Evolutionary conservation across 1,139 yeast species (phyloP).

Genomic region (Tardiomyces digboiensis): DNA sequence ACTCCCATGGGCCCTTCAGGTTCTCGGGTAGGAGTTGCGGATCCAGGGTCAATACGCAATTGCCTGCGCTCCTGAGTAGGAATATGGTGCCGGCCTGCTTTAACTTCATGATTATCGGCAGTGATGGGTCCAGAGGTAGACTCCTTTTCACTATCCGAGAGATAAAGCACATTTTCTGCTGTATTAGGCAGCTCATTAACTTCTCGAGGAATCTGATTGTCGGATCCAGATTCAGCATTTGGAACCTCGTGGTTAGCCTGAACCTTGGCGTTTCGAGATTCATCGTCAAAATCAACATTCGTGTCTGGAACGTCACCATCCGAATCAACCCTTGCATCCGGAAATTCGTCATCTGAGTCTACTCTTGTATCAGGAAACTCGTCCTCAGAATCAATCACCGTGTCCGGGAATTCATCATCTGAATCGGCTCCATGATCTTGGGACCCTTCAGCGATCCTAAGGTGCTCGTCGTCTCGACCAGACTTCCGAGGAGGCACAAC

Average conservation of each 20-base stretch:
- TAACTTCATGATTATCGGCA: too few species aligned
- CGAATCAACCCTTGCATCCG: background rate
- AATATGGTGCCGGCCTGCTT: slow-evolving; percentile 3
- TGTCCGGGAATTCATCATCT: slow-evolving; percentile 16
- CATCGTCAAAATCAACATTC: too few species aligned
- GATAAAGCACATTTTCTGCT: too few species aligned
- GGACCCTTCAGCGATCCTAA: slow-evolving; percentile 17
- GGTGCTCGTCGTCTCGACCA: slow-evolving; percentile 16
- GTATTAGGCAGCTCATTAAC: too few species aligned
- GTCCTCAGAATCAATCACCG: slow-evolving; percentile 14
- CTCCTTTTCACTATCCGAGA: too few species aligned
- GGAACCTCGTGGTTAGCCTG: too few species aligned
- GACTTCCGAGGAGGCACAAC: slow-evolving; percentile 42
- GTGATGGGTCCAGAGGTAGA: too few species aligned
- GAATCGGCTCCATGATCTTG: slow-evolving; percentile 13
- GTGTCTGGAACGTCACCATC: too few species aligned
- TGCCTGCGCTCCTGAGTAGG: slow-evolving; percentile 9
- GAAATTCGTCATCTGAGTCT: slow-evolving; percentile 16
- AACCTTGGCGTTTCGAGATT: too few species aligned
- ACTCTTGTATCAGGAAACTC: slow-evolving; percentile 12
- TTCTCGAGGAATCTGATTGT: too few species aligned
- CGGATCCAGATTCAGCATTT: too few species aligned
- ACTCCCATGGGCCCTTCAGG: background rate
- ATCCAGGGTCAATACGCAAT: slow-evolving; percentile 10
- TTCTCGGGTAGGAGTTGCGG: slow-evolving; percentile 8